phyloP scores from a whole-genome alignment of 805 yeast genomes.

The Candida sakaeoensis region DNA sequence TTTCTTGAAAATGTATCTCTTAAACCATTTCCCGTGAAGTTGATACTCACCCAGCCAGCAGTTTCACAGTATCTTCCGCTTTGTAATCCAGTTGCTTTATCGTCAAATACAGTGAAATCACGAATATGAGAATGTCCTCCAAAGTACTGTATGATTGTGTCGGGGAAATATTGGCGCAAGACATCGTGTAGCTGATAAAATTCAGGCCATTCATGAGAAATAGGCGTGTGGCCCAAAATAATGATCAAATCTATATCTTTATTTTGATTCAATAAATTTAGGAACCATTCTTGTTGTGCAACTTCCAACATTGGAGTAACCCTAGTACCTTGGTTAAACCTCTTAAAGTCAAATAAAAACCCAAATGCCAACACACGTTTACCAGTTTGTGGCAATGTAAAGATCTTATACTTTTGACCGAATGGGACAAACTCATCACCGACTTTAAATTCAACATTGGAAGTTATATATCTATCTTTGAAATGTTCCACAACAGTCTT shows the following conservation, averaged over 20 bases:
- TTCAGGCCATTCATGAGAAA: conserved; percentile 51
- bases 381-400: conserved; percentile 54
- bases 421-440: conserved; percentile 52
- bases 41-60: conserved; percentile 77
- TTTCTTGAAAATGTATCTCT: conserved; percentile 45
- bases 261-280: conserved; percentile 31
- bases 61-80: conserved; percentile 94
- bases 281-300: conserved; percentile 63
- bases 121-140: conserved; percentile 95
- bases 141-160: conserved; percentile 70
- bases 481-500: conserved; percentile 54
- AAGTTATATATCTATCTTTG: conserved; percentile 63
- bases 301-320: conserved; percentile 62
- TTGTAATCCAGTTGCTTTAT: conserved; percentile 71
- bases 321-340: conserved; percentile 54
- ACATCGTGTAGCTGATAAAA: conserved; percentile 41
- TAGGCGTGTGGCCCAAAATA: conserved; percentile 77
- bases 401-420: conserved; percentile 64
- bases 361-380: conserved; percentile 65
- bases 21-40: conserved; percentile 18
- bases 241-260: conserved; percentile 58
- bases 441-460: conserved; percentile 61
- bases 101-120: conserved; percentile 72
- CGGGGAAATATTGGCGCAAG: conserved; percentile 59
- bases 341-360: conserved; percentile 71